These are phyloP conservation scores for Syncephalastrum sp. DNA, from an alignment of 371 early-diverging fungal species.

Conservation along the genomic window DNA sequence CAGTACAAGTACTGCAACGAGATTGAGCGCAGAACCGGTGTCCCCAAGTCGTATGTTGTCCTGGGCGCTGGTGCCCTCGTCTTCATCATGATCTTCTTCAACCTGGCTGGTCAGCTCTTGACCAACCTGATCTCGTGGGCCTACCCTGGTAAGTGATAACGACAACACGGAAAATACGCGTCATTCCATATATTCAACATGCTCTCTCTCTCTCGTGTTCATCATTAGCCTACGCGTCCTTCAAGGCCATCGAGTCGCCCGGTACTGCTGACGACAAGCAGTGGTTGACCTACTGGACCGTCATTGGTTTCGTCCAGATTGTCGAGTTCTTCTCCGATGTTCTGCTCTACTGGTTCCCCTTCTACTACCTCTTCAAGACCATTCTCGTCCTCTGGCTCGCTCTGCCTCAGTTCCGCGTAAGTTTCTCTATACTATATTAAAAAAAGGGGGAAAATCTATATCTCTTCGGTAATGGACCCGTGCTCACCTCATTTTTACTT, in stretches of 20 bases:
- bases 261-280: conserved; percentile 83
- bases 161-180: not conserved
- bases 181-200: conserved; percentile 4
- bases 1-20: conserved; percentile 62
- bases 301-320: conserved; percentile 82
- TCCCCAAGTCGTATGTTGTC: conserved; percentile 83
- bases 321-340: conserved; percentile 86
- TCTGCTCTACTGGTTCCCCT: conserved; percentile 87
- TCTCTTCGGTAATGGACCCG: not conserved
- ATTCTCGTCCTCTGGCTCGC: conserved; percentile 80
- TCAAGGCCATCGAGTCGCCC: conserved; percentile 86
- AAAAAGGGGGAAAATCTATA: not conserved
- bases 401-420: conserved; percentile 76
- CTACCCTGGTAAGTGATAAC: conserved; percentile 66
- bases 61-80: conserved; percentile 58
- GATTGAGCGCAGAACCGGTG: conserved; percentile 69
- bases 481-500: not conserved
- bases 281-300: conserved; percentile 88
- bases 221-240: conserved; percentile 80
- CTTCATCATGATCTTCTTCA: conserved; percentile 82
- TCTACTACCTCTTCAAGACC: conserved; percentile 93
- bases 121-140: conserved; percentile 86
- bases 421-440: conserved; percentile 10
- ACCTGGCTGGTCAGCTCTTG: conserved; percentile 78
- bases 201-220: not conserved